phyloP scores from a whole-genome alignment of 164 flowering plant species.

The Tinospora cordifolia region DNA sequence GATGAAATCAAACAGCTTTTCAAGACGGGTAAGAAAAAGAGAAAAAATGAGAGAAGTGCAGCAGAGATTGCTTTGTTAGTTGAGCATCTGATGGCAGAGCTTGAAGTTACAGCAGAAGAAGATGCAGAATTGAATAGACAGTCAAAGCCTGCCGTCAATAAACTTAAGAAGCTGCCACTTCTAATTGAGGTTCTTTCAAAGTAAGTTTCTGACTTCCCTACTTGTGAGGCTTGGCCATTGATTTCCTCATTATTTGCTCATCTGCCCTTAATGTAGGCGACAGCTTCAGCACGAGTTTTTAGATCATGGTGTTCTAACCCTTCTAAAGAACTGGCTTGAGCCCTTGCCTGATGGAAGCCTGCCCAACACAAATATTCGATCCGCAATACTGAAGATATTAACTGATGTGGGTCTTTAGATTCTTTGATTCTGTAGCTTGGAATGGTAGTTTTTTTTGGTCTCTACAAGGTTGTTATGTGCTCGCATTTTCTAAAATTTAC shows the following conservation, averaged over 20 bases:
- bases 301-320: conserved; percentile 83
- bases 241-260: neutral
- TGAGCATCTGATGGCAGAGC: conserved; percentile 91
- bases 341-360: conserved; percentile 98
- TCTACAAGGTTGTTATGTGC: neutral
- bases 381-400: conserved; percentile 68
- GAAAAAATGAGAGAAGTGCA: conserved; percentile 79
- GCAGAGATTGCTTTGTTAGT: conserved; percentile 82
- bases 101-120: conserved; percentile 92
- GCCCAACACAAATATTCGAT: conserved; percentile 81
- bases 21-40: conserved; percentile 79
- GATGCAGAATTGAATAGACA: conserved; percentile 81
- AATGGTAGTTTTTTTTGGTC: neutral
- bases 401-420: conserved; percentile 46
- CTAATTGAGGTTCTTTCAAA: conserved; percentile 87
- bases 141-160: conserved; percentile 83
- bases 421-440: neutral
- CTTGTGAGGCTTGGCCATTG: neutral
- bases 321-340: conserved; percentile 88
- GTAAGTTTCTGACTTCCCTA: conserved; percentile 26
- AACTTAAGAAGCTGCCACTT: conserved; percentile 87
- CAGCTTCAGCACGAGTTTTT: conserved; percentile 88
- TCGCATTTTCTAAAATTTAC: too few species aligned
- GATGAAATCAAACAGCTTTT: conserved; percentile 70
- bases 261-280: conserved; percentile 44